Conservation (phyloP, 768 basidiomycete species). For the Boletus sp. region DNA sequence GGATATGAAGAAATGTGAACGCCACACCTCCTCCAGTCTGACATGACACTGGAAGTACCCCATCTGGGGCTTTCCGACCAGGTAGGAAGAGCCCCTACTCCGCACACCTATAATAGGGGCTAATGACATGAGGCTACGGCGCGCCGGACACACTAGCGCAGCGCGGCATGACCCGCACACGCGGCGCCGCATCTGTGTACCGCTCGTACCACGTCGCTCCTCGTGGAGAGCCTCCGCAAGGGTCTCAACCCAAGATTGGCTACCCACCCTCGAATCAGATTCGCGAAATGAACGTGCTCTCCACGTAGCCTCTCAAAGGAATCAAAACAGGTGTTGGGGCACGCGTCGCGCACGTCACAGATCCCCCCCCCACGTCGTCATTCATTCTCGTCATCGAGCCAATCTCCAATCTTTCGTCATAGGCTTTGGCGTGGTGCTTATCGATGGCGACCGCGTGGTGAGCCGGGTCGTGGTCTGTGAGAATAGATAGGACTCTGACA, state of each 20-base stretch:
- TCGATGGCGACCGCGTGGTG: slow-evolving; percentile 4
- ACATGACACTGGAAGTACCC: neutral
- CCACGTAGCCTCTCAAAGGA: neutral
- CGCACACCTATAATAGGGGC: slow-evolving; percentile 5
- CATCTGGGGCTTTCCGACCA: slow-evolving; percentile 4
- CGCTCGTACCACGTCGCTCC: neutral
- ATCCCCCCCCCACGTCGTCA: neutral
- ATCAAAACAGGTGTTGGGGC: neutral
- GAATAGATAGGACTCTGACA: neutral
- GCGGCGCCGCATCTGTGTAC: neutral
- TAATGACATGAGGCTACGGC: slow-evolving; percentile 19
- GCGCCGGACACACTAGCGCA: slow-evolving; percentile 11
- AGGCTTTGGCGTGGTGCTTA: slow-evolving; percentile 16
- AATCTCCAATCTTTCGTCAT: slow-evolving; percentile 19
- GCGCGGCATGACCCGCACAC: neutral
- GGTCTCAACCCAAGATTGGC: slow-evolving; percentile 18
- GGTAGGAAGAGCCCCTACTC: neutral
- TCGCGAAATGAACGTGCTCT: slow-evolving; percentile 21
- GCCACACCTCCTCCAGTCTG: slow-evolving; percentile 4
- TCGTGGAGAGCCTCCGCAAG: slow-evolving; percentile 4
- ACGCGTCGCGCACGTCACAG: slow-evolving; percentile 17
- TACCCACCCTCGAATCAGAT: slow-evolving; percentile 22
- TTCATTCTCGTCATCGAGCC: slow-evolving; percentile 1
- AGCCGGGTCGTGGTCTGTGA: neutral
- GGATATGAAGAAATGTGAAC: slow-evolving; percentile 8